Evolutionary conservation across 1,139 yeast genomes (phyloP), one percentile per base, ranked within the genome.

Genomic region (Yamadazyma kanchanaburiensis): DNA sequence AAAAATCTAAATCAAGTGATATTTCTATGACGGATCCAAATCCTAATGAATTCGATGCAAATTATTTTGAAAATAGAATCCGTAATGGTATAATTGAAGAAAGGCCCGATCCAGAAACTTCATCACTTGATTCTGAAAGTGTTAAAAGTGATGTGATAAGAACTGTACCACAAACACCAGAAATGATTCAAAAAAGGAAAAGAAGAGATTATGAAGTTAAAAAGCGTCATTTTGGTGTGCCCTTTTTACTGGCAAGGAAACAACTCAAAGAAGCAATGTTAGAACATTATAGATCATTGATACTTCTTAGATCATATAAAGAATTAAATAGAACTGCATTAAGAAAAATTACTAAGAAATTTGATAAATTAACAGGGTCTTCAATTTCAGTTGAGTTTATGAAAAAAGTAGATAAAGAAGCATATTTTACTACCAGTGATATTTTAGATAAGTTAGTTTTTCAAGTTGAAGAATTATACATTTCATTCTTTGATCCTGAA

Each of bases 281-380:
- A 34, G 96, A 89, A 48, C 81, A 75, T 43, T 91, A 89, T 54
- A 69, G 95, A 33, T 77, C 85, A 7, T 61, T 91, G 37, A 88
- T 89, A 40, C 65, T 91, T 26, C 64, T 91, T 32, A 78, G 80
- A 43, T 83, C 94, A 1, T 91, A 79, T 52, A 70, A 86, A 40
- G 69, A 80, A 25, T 58, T 89, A 43, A 91, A 91, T 55, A 70
- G 88, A 21, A 88, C 95, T 0, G 98, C 94, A 0, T 78, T 89
- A 46, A 72, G 96, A 34, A 91, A 91, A 48, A 80, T 91, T 49
- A 70, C 88, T 33, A 91, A 91, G 50, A 91, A 91, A 55, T 88
- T 76, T 51, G 98, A 91, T 58, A 91, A 91, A 48, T 66, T 81
- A 4, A 70, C 82, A 12, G 55, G 62, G 12, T 67, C 77, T 4